Conservation (phyloP, 306 rosid genomes). For the Lathyrus tuberosus region DNA sequence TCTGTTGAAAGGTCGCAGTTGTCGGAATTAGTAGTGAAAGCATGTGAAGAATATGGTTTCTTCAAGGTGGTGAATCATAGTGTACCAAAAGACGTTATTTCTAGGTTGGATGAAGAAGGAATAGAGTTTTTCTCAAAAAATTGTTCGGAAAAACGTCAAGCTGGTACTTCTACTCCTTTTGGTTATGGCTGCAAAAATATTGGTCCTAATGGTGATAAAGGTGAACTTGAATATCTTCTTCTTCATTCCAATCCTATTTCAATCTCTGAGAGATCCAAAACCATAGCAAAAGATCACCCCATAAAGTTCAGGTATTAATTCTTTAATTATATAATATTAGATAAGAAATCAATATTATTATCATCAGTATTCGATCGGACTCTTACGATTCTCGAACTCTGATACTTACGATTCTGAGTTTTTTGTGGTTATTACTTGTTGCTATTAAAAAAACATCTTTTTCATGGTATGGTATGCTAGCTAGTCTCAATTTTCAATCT, state of each 20-base stretch:
- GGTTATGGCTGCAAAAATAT: slow-evolving; percentile 88
- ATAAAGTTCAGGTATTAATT: slow-evolving; percentile 64
- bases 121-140: slow-evolving; percentile 61
- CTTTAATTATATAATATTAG: not conserved
- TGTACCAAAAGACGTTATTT: slow-evolving; percentile 54
- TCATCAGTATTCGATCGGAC: no score
- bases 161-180: slow-evolving; percentile 80
- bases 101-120: slow-evolving; percentile 63
- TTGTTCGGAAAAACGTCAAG: slow-evolving; percentile 54
- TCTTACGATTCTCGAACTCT: no score
- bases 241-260: slow-evolving; percentile 63
- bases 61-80: slow-evolving; percentile 89
- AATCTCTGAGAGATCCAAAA: slow-evolving; percentile 52
- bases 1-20: slow-evolving; percentile 58
- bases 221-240: slow-evolving; percentile 91
- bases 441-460: not conserved
- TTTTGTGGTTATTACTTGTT: no score
- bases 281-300: slow-evolving; percentile 61
- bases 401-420: no score
- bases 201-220: slow-evolving; percentile 85
- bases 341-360: not conserved
- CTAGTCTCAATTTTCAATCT: not conserved
- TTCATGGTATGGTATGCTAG: not conserved
- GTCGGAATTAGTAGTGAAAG: slow-evolving; percentile 54
- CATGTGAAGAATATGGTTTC: slow-evolving; percentile 79